phyloP scores from a whole-genome alignment of 805 yeast species.

The Metschnikowia continentalis region DNA sequence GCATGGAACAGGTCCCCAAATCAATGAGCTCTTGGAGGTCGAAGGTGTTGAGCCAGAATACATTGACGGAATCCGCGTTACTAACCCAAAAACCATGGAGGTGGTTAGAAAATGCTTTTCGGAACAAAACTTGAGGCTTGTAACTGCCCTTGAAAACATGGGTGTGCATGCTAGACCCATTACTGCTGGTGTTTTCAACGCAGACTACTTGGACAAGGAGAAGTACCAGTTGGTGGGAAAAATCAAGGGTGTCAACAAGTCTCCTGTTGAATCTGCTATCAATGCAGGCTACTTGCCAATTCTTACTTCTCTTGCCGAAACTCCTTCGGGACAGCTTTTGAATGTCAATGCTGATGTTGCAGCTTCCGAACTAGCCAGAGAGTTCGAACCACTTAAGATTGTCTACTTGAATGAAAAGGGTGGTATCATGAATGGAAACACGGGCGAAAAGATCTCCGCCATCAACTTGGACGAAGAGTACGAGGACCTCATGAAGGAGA shows the following conservation, averaged over 20 bases:
- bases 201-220: conserved; percentile 84
- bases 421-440: conserved; percentile 88
- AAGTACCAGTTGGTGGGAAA: conserved; percentile 92
- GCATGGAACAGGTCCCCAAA: conserved; percentile 99
- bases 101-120: conserved; percentile 94
- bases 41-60: conserved; percentile 96
- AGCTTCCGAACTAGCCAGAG: conserved; percentile 96
- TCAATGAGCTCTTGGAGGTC: conserved; percentile 85
- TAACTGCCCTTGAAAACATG: conserved; percentile 90
- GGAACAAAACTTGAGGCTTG: conserved; percentile 91
- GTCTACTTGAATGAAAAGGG: conserved; percentile 97
- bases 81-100: conserved; percentile 90
- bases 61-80: conserved; percentile 93
- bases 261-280: conserved; percentile 89
- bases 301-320: conserved; percentile 93
- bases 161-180: conserved; percentile 99
- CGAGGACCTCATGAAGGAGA: conserved; percentile 81
- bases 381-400: conserved; percentile 93
- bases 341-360: conserved; percentile 99
- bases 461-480: conserved; percentile 96
- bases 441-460: conserved; percentile 83
- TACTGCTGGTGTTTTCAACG: conserved; percentile 95
- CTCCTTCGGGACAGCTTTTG: conserved; percentile 92
- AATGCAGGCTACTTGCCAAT: conserved; percentile 96
- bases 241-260: conserved; percentile 79